phyloP scores from a whole-genome alignment of 2,329 filamentous ascomycete genomes.

The Endoconidiophora laricicola region DNA sequence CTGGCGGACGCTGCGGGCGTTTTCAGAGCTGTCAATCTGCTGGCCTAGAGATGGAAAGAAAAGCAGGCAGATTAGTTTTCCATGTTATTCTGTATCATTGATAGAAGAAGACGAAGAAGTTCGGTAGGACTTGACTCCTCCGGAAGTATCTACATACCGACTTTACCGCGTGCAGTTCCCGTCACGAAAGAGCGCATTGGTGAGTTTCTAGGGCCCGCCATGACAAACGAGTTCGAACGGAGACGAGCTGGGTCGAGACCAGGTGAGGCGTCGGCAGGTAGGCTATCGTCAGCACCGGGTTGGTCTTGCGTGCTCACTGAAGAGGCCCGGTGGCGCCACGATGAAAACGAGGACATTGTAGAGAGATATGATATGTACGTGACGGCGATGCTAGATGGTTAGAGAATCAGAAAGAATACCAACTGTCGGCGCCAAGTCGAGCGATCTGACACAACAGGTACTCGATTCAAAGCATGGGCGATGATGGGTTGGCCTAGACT shows the following conservation, averaged over 20 bases:
- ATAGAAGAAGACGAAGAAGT: background rate
- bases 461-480: background rate
- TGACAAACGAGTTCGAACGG: slow-evolving; percentile 22
- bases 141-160: slow-evolving; percentile 27
- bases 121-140: background rate
- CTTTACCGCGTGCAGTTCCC: slow-evolving; percentile 41
- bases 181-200: slow-evolving; percentile 59
- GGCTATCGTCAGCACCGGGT: slow-evolving; percentile 15
- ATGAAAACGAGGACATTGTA: slow-evolving; percentile 22
- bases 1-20: slow-evolving; percentile 65
- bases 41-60: slow-evolving; percentile 1
- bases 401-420: background rate
- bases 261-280: slow-evolving; percentile 5
- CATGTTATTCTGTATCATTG: too few species aligned
- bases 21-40: slow-evolving; percentile 52
- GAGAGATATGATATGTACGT: background rate
- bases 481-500: background rate
- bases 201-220: slow-evolving; percentile 19
- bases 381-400: background rate
- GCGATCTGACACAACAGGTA: too few species aligned
- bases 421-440: background rate
- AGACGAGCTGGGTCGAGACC: slow-evolving; percentile 2
- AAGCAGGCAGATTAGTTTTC: background rate
- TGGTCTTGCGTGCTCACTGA: slow-evolving; percentile 15
- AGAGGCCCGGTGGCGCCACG: slow-evolving; percentile 27